These are phyloP conservation scores for Physcomitrium patens DNA, from an alignment of 225 moss, liverwort and hornwort species.

Conservation along the genomic window DNA sequence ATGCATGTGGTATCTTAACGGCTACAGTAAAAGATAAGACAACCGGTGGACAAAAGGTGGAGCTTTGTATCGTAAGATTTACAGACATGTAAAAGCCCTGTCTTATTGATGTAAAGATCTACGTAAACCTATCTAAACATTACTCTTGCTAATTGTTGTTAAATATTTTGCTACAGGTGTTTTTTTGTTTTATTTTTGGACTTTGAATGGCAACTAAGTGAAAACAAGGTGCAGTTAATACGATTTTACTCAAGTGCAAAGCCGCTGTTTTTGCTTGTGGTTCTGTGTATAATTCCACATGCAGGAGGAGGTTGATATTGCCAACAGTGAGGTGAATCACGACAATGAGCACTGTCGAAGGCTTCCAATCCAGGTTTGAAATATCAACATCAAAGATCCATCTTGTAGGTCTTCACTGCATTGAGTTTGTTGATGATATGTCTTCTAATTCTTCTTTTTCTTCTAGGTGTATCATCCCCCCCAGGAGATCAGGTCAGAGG, in stretches of 20 bases:
- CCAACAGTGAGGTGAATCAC: slow-evolving; percentile 6
- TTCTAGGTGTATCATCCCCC: too few species aligned
- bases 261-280: too few species aligned
- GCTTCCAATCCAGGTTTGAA: slow-evolving; percentile 44
- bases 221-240: background rate
- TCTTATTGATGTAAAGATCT: background rate
- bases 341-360: slow-evolving; percentile 31
- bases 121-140: background rate
- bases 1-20: slow-evolving; percentile 37
- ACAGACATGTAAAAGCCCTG: background rate
- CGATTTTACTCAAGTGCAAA: background rate
- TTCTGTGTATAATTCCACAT: slow-evolving; percentile 17
- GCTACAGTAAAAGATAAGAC: slow-evolving; percentile 31
- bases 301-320: slow-evolving; percentile 39
- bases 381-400: background rate
- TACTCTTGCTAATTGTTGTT: background rate
- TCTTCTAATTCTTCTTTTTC: background rate
- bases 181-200: background rate
- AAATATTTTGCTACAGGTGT: background rate
- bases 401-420: slow-evolving; percentile 2
- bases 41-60: slow-evolving; percentile 36
- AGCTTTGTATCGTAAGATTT: slow-evolving; percentile 31
- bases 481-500: too few species aligned
- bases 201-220: background rate
- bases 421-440: background rate